Evolutionary conservation across 2,329 filamentous ascomycete genomes (phyloP).

Genomic region (Epichloe hybrida): DNA sequence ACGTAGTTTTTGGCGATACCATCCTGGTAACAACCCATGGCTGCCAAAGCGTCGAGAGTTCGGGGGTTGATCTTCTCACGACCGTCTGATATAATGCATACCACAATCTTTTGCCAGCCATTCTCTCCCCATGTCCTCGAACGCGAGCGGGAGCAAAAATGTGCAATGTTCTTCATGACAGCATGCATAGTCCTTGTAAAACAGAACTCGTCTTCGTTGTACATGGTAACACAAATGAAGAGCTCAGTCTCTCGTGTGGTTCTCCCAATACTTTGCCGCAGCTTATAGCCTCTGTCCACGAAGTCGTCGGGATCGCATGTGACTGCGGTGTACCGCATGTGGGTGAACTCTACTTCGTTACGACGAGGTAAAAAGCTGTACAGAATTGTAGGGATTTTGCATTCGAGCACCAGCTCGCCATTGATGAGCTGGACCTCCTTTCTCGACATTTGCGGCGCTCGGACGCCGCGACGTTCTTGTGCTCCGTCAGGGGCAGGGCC

Average conservation of each 20-base stretch:
- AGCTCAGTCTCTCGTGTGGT: conserved; percentile 84
- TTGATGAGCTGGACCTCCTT: conserved; percentile 96
- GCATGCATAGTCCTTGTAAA: conserved; percentile 98
- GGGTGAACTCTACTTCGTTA: conserved; percentile 91
- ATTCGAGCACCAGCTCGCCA: conserved; percentile 92
- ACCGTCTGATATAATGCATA: conserved; percentile 91
- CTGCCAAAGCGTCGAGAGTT: conserved; percentile 85
- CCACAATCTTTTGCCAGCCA: conserved; percentile 98
- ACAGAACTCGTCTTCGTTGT: conserved; percentile 94
- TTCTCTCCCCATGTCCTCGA: conserved; percentile 93
- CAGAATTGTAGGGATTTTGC: conserved; percentile 96
- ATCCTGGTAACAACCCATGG: conserved; percentile 95
- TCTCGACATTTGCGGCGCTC: conserved; percentile 75
- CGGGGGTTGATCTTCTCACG: conserved; percentile 75
- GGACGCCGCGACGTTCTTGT: conserved; percentile 76
- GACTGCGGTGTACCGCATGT: conserved; percentile 96
- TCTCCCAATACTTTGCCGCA: conserved; percentile 78
- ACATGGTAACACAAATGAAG: conserved; percentile 97
- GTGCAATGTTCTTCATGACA: conserved; percentile 94
- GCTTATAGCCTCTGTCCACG: conserved; percentile 72
- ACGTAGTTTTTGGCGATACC: conserved; percentile 98
- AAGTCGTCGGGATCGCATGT: conserved; percentile 96
- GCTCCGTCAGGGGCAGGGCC: conserved; percentile 76
- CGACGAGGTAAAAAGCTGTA: conserved; percentile 91
- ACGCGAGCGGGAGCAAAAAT: conserved; percentile 79